Base-by-base conservation (phyloP, 2,329 filamentous ascomycete species). In the Apiospora phragmitis region DNA sequence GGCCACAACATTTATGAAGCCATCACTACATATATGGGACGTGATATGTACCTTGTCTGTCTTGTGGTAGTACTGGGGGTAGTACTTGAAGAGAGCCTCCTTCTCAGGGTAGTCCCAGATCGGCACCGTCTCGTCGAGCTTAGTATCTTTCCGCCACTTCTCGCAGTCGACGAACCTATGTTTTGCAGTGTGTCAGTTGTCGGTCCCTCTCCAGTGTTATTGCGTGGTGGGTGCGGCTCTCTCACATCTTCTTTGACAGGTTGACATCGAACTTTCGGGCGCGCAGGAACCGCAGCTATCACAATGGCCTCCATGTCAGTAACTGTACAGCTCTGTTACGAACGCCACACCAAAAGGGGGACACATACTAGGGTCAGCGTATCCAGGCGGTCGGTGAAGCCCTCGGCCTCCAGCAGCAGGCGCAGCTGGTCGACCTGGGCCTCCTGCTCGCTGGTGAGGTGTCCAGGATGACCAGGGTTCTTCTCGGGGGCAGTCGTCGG, bases 1-100 rank as follows among this genome's bases (percentile, higher is more conserved):
- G 29, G 8, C 3, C 43, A 16, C 41, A 24, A 26, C 14, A 16
- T 21, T n/a, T 21, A 21, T 47, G 21, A 8, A n/a, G 29, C 66
- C 70, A 38, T 55, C 26, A 7, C 1, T 43, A 49, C 24, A 18
- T 5, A 38, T 62, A n/a, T n/a, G n/a, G 32, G 21, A 21, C 9
- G 55, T 38, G 32, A 4, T 38, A 38, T 38, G 43, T 81, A 92
- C 90, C 85, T 94, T 94, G 84, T 96, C 94, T 16, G 91, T 95
- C 87, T 98, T 98, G 89, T 99, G 96, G 86, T 99, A 99, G 87
- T 96, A 99, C 85, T 99, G 96, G 66, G 94, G 94, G 85, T 99
- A 99, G 87, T 93, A 97, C 83, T 95, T 86, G 83, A 93, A 93
- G 71, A 99, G 89, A 80, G 95, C 82, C 70, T 89, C 78, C 83